Evolutionary conservation across 805 yeast species (phyloP).

Genomic region (Lachancea lanzarotensis): DNA sequence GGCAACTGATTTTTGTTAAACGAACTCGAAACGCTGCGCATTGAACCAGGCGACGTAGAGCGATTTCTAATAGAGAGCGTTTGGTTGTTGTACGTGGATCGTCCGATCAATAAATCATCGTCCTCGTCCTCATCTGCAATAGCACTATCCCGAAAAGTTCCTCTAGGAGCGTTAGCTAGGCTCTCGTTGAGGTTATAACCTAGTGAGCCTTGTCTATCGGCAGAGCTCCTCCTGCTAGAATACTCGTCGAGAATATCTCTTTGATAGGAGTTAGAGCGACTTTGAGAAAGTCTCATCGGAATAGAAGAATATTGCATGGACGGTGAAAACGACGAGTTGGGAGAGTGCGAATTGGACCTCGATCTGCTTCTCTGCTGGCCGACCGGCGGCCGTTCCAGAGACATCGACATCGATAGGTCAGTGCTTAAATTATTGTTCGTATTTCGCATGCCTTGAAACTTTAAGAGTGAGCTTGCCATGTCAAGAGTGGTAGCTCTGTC

Average conservation of each 20-base stretch:
- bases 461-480: slow-evolving; percentile 42
- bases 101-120: slow-evolving; percentile 7
- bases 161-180: neutral
- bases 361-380: slow-evolving; percentile 18
- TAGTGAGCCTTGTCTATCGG: slow-evolving; percentile 6
- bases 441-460: slow-evolving; percentile 45
- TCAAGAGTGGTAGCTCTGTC: slow-evolving; percentile 17
- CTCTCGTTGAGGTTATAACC: slow-evolving; percentile 5
- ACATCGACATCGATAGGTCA: slow-evolving; percentile 46
- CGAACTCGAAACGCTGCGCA: slow-evolving; percentile 26
- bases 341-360: slow-evolving; percentile 31
- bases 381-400: slow-evolving; percentile 16
- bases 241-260: slow-evolving; percentile 1
- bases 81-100: slow-evolving; percentile 10
- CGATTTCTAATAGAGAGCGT: slow-evolving; percentile 9
- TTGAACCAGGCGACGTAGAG: slow-evolving; percentile 25
- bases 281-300: slow-evolving; percentile 27
- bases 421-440: slow-evolving; percentile 52
- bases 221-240: slow-evolving; percentile 7
- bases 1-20: slow-evolving; percentile 21
- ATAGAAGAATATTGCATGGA: slow-evolving; percentile 25
- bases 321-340: slow-evolving; percentile 29
- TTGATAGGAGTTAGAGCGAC: slow-evolving; percentile 5
- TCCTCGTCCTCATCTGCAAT: slow-evolving; percentile 9
- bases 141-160: neutral